phyloP scores from a whole-genome alignment of 2,329 filamentous ascomycete species.

The Aspergillus sp. region DNA sequence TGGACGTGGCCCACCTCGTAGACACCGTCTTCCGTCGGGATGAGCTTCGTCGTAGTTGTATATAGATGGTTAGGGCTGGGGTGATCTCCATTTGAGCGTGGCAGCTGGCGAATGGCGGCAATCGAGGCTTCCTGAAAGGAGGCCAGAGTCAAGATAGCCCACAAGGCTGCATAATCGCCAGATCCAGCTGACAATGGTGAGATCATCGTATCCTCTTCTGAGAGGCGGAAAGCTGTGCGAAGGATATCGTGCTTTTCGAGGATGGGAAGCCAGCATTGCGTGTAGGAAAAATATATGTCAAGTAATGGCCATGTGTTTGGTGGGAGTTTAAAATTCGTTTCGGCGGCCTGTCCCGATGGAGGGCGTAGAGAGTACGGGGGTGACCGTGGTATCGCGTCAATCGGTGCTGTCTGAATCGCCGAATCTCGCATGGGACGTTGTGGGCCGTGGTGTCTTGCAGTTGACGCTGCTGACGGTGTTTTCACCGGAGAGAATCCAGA shows the following conservation, averaged over 20 bases:
- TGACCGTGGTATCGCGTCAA: background rate
- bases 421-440: slow-evolving; percentile 22
- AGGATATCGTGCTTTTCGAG: slow-evolving; percentile 65
- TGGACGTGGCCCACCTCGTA: slow-evolving; percentile 54
- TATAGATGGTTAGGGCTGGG: slow-evolving; percentile 45
- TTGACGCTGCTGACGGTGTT: slow-evolving; percentile 16
- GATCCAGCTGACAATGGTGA: slow-evolving; percentile 31
- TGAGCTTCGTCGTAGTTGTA: slow-evolving; percentile 31
- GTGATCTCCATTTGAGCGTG: slow-evolving; percentile 13
- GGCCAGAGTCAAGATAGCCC: slow-evolving; percentile 59
- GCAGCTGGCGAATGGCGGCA: slow-evolving; percentile 19
- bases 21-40: slow-evolving; percentile 50
- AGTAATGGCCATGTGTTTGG: slow-evolving; percentile 53
- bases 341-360: background rate
- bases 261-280: slow-evolving; percentile 74
- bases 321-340: slow-evolving; percentile 51
- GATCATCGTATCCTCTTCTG: slow-evolving; percentile 25
- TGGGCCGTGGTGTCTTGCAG: slow-evolving; percentile 7
- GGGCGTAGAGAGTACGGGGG: background rate
- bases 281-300: slow-evolving; percentile 73
- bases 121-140: slow-evolving; percentile 52
- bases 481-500: slow-evolving; percentile 26
- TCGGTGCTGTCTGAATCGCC: slow-evolving; percentile 23
- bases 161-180: slow-evolving; percentile 57
- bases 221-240: slow-evolving; percentile 45